phyloP scores from a whole-genome alignment of 2,329 filamentous ascomycete genomes.

The Conoideocrella luteorostrata region DNA sequence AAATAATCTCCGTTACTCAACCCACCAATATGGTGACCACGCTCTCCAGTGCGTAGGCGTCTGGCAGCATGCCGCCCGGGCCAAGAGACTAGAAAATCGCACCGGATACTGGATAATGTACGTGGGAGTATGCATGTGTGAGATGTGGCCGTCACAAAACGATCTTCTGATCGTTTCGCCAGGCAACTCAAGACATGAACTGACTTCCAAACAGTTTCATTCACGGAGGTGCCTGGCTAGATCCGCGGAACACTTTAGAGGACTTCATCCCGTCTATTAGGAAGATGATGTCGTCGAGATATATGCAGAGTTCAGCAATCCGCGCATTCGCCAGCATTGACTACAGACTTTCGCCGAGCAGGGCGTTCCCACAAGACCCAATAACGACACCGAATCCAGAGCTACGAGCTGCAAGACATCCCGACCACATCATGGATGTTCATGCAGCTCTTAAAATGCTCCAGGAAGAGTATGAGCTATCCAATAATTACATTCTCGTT shows the following conservation, averaged over 20 bases:
- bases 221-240: slow-evolving; percentile 26
- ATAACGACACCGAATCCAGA: slow-evolving; percentile 18
- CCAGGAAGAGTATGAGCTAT: neutral
- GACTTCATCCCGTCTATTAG: slow-evolving; percentile 40
- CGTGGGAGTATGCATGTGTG: too few species aligned
- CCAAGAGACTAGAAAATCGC: too few species aligned
- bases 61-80: too few species aligned
- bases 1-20: too few species aligned
- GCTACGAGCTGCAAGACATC: slow-evolving; percentile 44
- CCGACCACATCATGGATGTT: slow-evolving; percentile 51
- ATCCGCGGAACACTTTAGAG: slow-evolving; percentile 42
- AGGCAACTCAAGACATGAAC: neutral
- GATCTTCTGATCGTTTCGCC: too few species aligned
- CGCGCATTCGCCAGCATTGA: slow-evolving; percentile 58
- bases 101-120: too few species aligned
- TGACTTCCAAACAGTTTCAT: neutral
- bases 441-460: neutral
- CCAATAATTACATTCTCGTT: neutral
- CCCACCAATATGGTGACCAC: too few species aligned
- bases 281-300: slow-evolving; percentile 30
- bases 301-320: slow-evolving; percentile 30
- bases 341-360: slow-evolving; percentile 53
- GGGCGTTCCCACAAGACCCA: slow-evolving; percentile 35
- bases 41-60: too few species aligned
- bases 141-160: too few species aligned